A percentile compares a stretch with the other conserved stretches of the same genome.
phyloP scores from a whole-genome alignment of 805 yeast species.

The Pichia sporocuriosa region DNA sequence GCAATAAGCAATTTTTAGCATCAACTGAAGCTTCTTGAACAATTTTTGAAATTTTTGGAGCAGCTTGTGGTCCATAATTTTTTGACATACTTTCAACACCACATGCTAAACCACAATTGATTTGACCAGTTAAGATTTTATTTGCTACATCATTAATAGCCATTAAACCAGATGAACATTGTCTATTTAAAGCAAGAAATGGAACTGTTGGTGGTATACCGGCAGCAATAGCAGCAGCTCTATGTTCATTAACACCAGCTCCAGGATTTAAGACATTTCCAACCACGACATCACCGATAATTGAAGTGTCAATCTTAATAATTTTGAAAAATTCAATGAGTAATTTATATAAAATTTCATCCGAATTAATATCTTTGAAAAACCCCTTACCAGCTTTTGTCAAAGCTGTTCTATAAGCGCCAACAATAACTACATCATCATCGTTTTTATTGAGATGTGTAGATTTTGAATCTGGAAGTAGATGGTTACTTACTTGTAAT shows the following conservation, averaged over 20 bases:
- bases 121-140: slow-evolving; percentile 81
- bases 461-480: slow-evolving; percentile 29
- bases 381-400: slow-evolving; percentile 83
- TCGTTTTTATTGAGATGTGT: slow-evolving; percentile 46
- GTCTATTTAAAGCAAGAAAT: slow-evolving; percentile 82
- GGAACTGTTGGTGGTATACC: slow-evolving; percentile 81
- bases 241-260: slow-evolving; percentile 91
- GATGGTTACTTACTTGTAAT: slow-evolving; percentile 11
- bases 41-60: slow-evolving; percentile 50
- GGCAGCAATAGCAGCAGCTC: slow-evolving; percentile 87
- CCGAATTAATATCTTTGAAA: slow-evolving; percentile 77
- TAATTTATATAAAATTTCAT: slow-evolving; percentile 64
- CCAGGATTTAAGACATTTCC: slow-evolving; percentile 92
- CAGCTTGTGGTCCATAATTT: slow-evolving; percentile 75
- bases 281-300: slow-evolving; percentile 78
- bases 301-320: slow-evolving; percentile 40
- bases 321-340: slow-evolving; percentile 53
- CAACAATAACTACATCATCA: slow-evolving; percentile 82
- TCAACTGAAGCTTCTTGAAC: slow-evolving; percentile 36
- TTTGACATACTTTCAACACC: slow-evolving; percentile 95
- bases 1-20: slow-evolving; percentile 75
- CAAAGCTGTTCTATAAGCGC: slow-evolving; percentile 86
- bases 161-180: slow-evolving; percentile 91
- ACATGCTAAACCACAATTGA: slow-evolving; percentile 82
- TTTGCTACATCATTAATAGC: slow-evolving; percentile 87